Percentiles rank a stretch among this genome's conserved stretches.
These are phyloP conservation scores for Aspergillus bridgeri DNA, from an alignment of 495 filamentous ascomycete species.

Conservation along the genomic window DNA sequence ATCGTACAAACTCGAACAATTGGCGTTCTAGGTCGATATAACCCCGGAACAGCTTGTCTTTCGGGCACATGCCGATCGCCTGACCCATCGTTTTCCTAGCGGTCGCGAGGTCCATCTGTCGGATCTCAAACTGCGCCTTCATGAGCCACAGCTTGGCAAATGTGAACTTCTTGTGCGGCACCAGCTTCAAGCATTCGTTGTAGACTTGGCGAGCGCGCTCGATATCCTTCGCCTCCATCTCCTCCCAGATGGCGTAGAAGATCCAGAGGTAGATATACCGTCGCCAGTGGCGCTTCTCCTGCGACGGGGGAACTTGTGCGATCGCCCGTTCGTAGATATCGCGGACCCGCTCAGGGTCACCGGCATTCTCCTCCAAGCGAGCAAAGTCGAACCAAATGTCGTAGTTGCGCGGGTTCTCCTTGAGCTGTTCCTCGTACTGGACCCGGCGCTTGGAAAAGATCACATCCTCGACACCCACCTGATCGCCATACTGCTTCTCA, in stretches of 20 bases:
- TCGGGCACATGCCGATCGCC: slow-evolving; percentile 91
- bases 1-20: slow-evolving; percentile 87
- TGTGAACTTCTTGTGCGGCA: slow-evolving; percentile 96
- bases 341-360: slow-evolving; percentile 74
- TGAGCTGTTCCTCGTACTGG: slow-evolving; percentile 91
- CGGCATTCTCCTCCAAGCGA: slow-evolving; percentile 78
- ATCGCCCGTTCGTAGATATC: slow-evolving; percentile 96
- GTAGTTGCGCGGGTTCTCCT: slow-evolving; percentile 91
- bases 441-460: slow-evolving; percentile 89
- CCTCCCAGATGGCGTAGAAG: slow-evolving; percentile 95
- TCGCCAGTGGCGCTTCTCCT: slow-evolving; percentile 96
- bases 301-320: slow-evolving; percentile 90
- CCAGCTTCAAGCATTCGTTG: slow-evolving; percentile 76
- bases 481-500: slow-evolving; percentile 96
- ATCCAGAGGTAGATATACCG: slow-evolving; percentile 97
- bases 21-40: slow-evolving; percentile 91
- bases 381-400: slow-evolving; percentile 97
- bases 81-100: slow-evolving; percentile 86
- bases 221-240: slow-evolving; percentile 74
- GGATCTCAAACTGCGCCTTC: slow-evolving; percentile 89
- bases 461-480: slow-evolving; percentile 91
- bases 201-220: slow-evolving; percentile 87
- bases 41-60: slow-evolving; percentile 89
- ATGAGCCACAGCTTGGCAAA: slow-evolving; percentile 96
- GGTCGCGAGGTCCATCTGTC: slow-evolving; percentile 72